Conservation (phyloP, 2,329 filamentous ascomycete genomes). For the Westerdykella sp. region DNA sequence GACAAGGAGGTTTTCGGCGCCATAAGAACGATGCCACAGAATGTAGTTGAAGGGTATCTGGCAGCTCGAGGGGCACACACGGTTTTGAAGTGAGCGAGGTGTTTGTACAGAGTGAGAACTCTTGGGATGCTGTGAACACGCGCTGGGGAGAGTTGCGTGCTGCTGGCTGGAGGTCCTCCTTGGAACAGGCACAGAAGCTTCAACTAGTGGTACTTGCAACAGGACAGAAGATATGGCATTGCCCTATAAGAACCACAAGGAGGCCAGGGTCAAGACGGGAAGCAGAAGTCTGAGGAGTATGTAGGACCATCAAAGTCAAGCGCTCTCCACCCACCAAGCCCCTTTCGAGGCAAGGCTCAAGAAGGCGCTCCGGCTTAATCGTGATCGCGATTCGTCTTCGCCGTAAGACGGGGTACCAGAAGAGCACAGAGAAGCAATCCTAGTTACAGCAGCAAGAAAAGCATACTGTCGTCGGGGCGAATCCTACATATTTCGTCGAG, state of each 20-base stretch:
- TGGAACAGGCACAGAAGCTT: no score
- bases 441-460: constrained; percentile 52
- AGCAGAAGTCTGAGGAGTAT: constrained; percentile 35
- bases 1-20: constrained; percentile 86
- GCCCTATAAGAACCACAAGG: no score
- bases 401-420: constrained; percentile 75
- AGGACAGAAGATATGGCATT: no score
- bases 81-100: constrained; percentile 66
- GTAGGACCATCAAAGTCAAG: constrained; percentile 95
- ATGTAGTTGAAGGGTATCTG: constrained; percentile 78
- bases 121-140: no score
- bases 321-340: constrained; percentile 76
- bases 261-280: no score
- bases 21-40: constrained; percentile 73
- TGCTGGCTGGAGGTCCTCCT: background rate
- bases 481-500: constrained; percentile 7
- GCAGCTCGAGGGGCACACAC: constrained; percentile 89
- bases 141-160: background rate
- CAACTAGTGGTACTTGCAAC: no score
- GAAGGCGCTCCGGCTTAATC: constrained; percentile 99
- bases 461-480: constrained; percentile 50
- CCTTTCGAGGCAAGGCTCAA: constrained; percentile 77
- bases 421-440: constrained; percentile 55
- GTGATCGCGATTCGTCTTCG: constrained; percentile 71
- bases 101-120: background rate